Evolutionary conservation across 202 grass and related monocot species (phyloP).

Genomic region (Brachypodium distachyon): DNA sequence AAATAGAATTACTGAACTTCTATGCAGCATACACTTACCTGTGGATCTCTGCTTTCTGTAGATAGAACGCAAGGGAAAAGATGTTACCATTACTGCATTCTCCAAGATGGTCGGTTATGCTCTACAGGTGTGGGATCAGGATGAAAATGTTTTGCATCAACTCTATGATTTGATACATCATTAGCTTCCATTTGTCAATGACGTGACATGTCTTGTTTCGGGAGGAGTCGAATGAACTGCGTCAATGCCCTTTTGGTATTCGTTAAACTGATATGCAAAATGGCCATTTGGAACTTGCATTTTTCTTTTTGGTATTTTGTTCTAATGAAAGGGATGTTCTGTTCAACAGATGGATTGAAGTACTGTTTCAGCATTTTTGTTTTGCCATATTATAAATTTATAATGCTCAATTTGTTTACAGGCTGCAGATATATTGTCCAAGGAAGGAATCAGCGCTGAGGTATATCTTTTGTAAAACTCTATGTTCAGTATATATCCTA

Average conservation of each 20-base stretch:
- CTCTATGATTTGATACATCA: not conserved
- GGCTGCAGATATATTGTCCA: conserved; percentile 83
- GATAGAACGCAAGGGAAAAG: conserved; percentile 85
- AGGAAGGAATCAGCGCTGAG: conserved; percentile 95
- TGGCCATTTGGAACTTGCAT: not conserved
- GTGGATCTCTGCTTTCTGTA: conserved; percentile 31
- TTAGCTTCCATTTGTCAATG: not conserved
- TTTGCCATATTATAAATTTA: not conserved
- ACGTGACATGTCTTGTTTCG: not conserved
- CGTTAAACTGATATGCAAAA: not conserved
- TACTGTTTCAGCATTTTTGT: not conserved
- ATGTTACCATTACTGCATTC: conserved; percentile 80
- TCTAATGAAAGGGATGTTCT: not conserved
- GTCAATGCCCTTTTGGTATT: not conserved
- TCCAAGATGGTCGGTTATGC: conserved; percentile 99
- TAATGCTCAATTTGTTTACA: conserved; percentile 35
- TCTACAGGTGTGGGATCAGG: conserved; percentile 51
- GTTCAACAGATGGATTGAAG: not conserved
- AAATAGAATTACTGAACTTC: conserved; percentile 10
- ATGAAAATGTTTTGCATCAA: not conserved
- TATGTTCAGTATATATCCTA: conserved; percentile 9
- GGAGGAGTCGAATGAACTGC: not conserved
- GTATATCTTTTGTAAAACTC: conserved; percentile 31
- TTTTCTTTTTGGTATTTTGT: conserved; percentile 3
- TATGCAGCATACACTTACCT: not conserved